phyloP scores from a whole-genome alignment of 2,329 filamentous ascomycete species.

The Colletotrichum sp. region DNA sequence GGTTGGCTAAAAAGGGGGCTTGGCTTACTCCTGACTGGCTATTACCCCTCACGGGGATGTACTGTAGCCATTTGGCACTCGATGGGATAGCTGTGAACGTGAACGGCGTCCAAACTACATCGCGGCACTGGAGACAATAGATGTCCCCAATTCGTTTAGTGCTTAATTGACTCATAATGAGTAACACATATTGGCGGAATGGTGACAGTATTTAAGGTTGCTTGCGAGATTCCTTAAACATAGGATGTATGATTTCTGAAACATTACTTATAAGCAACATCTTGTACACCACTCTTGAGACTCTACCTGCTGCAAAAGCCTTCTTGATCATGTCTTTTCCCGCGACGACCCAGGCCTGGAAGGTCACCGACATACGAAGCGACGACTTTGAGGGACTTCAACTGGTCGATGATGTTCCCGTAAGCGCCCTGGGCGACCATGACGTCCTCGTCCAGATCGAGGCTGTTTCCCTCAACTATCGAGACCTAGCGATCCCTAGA shows the following conservation, averaged over 20 bases:
- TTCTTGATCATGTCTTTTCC: fast-evolving
- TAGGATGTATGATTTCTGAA: not conserved
- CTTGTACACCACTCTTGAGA: not conserved
- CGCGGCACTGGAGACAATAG: fast-evolving
- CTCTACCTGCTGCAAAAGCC: not conserved
- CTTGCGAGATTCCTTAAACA: not conserved
- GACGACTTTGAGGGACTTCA: not conserved
- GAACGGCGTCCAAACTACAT: not conserved
- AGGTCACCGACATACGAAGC: not conserved
- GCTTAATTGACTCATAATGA: not conserved
- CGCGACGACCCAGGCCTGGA: not conserved
- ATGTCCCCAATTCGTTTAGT: fast-evolving
- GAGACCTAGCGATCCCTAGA: not conserved
- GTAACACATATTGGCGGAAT: fast-evolving
- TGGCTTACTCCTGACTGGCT: too few species aligned
- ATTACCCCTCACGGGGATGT: too few species aligned
- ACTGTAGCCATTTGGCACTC: too few species aligned
- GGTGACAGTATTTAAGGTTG: not conserved
- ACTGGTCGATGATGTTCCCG: not conserved
- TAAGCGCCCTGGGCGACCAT: not conserved
- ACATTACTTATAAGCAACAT: not conserved
- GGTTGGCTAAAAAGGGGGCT: too few species aligned
- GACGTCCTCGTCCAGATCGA: not conserved
- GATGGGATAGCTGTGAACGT: fast-evolving
- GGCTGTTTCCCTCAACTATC: not conserved